Conservation (phyloP, 331 rosid species). For the Stylosanthes scabra region DNA sequence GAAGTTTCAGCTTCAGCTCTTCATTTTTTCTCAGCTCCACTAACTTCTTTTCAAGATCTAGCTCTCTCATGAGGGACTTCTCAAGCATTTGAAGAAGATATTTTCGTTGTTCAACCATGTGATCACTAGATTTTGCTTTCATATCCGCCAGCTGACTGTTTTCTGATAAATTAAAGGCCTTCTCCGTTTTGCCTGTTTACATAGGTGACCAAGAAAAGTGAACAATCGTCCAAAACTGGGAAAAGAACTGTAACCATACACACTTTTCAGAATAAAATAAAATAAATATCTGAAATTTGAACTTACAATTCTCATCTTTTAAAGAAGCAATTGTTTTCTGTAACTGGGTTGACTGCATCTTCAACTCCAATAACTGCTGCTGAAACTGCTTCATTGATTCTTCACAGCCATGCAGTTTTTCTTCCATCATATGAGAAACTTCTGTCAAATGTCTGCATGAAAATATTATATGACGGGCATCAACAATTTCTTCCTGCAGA, state of each 20-base stretch:
- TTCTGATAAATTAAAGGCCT: slow-evolving; percentile 51
- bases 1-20: slow-evolving; percentile 79
- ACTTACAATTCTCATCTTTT: slow-evolving; percentile 65
- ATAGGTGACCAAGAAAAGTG: slow-evolving; percentile 42
- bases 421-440: slow-evolving; percentile 56
- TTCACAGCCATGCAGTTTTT: slow-evolving; percentile 73
- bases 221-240: slow-evolving; percentile 28
- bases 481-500: slow-evolving; percentile 67
- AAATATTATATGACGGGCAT: slow-evolving; percentile 67
- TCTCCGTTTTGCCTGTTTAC: slow-evolving; percentile 65
- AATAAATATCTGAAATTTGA: slow-evolving; percentile 28
- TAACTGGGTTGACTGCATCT: slow-evolving; percentile 76
- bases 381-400: slow-evolving; percentile 73
- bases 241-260: slow-evolving; percentile 16
- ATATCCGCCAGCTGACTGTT: slow-evolving; percentile 43
- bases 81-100: slow-evolving; percentile 85
- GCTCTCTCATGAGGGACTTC: slow-evolving; percentile 89
- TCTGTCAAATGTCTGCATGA: slow-evolving; percentile 79
- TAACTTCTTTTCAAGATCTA: slow-evolving; percentile 83
- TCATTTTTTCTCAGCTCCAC: slow-evolving; percentile 77
- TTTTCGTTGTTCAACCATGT: slow-evolving; percentile 71
- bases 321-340: slow-evolving; percentile 68
- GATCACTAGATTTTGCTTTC: slow-evolving; percentile 55
- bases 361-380: slow-evolving; percentile 73
- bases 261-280: slow-evolving; percentile 27